These are phyloP conservation scores for Aureobasidium namibiae DNA, from an alignment of 2,329 filamentous ascomycete species.

Conservation along the genomic window DNA sequence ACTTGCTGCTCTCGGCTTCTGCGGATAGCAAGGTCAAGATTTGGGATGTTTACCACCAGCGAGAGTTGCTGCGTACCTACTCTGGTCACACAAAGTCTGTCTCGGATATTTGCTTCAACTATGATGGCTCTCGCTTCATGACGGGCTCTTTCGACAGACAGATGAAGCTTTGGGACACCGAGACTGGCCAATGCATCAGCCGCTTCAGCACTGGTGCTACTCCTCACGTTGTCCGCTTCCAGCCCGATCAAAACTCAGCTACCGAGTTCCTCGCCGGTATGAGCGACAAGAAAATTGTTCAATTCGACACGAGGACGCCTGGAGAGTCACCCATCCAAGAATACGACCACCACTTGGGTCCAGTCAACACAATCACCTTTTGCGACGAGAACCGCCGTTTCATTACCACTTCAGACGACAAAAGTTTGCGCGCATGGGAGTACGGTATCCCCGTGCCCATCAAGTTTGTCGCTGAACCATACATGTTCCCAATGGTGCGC, in stretches of 20 bases:
- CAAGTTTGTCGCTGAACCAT: slow-evolving; percentile 74
- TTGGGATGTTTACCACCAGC: slow-evolving; percentile 87
- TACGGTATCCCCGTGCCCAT: slow-evolving; percentile 97
- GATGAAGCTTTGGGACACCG: slow-evolving; percentile 98
- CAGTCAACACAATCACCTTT: slow-evolving; percentile 95
- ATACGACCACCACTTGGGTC: slow-evolving; percentile 96
- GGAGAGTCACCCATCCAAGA: slow-evolving; percentile 65
- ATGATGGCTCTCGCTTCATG: slow-evolving; percentile 73
- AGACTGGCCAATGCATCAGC: slow-evolving; percentile 79
- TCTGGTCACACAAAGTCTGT: slow-evolving; percentile 83
- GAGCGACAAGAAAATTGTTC: slow-evolving; percentile 98
- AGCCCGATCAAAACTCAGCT: slow-evolving; percentile 65
- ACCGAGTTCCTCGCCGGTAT: slow-evolving; percentile 94
- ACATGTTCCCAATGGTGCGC: slow-evolving; percentile 95
- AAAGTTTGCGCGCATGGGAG: slow-evolving; percentile 93
- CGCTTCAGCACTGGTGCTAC: slow-evolving; percentile 93
- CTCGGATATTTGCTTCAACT: slow-evolving; percentile 83
- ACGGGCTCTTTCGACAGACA: slow-evolving; percentile 88
- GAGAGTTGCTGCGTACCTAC: slow-evolving; percentile 84
- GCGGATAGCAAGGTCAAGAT: slow-evolving; percentile 88
- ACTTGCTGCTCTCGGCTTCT: slow-evolving; percentile 80
- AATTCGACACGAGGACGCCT: slow-evolving; percentile 83
- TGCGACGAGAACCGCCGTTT: slow-evolving; percentile 91
- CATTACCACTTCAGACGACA: slow-evolving; percentile 97
- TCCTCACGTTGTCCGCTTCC: slow-evolving; percentile 89